A percentile compares a stretch with the other conserved stretches of the same genome.
These are phyloP conservation scores for Xanthoconium stramineum DNA, from an alignment of 768 basidiomycete genomes.

Conservation along the genomic window DNA sequence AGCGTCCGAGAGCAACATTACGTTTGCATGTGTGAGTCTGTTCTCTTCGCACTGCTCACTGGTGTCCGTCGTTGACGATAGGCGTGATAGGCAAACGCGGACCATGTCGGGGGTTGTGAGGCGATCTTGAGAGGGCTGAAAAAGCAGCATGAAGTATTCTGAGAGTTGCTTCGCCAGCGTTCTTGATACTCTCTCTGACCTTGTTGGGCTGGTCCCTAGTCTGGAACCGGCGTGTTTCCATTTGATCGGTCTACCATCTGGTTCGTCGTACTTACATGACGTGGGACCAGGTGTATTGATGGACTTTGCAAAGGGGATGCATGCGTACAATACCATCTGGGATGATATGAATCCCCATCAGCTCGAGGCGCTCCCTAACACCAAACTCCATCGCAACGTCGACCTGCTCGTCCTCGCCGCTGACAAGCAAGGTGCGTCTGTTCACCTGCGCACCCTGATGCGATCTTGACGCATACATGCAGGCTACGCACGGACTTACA, in stretches of 20 bases:
- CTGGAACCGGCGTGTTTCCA: constrained; percentile 43
- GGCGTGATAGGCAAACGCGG: no score
- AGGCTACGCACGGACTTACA: background rate
- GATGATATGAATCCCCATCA: no score
- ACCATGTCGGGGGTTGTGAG: no score
- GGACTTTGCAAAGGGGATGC: constrained; percentile 43
- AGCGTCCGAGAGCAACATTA: no score
- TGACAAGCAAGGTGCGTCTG: constrained; percentile 30
- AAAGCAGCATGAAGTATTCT: no score
- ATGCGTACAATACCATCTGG: constrained; percentile 31
- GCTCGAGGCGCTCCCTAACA: constrained; percentile 43
- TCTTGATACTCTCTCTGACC: no score
- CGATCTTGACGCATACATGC: background rate
- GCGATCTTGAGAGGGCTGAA: no score
- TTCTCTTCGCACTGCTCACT: no score
- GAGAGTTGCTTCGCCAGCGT: constrained; percentile 22
- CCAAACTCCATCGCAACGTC: constrained; percentile 44
- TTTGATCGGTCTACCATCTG: background rate
- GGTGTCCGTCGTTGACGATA: no score
- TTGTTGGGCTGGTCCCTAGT: constrained; percentile 26
- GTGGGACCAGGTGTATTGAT: constrained; percentile 35
- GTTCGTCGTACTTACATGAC: background rate
- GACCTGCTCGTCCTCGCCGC: constrained; percentile 45
- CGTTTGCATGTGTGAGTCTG: no score
- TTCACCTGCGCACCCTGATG: background rate